phyloP scores from a whole-genome alignment of 192 early-diverging fungal genomes.

The Phlyctochytrium planicorne region DNA sequence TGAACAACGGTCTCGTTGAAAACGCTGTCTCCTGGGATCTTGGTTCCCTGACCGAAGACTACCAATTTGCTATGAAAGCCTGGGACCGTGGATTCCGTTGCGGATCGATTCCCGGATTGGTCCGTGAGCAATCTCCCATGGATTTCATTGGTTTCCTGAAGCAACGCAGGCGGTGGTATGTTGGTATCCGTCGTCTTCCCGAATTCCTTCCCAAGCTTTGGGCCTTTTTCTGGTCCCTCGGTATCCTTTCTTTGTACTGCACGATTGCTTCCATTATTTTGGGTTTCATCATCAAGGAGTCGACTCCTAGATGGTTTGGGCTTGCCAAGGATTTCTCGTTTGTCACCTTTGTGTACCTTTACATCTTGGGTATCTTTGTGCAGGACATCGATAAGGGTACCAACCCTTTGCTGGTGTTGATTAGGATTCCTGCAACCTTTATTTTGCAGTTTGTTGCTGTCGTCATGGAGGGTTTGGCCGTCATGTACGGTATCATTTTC shows the following conservation, averaged over 20 bases:
- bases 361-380: constrained; percentile 50
- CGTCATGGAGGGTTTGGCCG: constrained; percentile 48
- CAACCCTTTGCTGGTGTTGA: constrained; percentile 43
- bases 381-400: constrained; percentile 52
- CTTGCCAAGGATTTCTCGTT: constrained; percentile 54
- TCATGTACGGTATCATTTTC: constrained; percentile 54
- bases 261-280: constrained; percentile 47
- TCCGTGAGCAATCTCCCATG: constrained; percentile 54
- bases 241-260: constrained; percentile 45
- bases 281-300: constrained; percentile 32
- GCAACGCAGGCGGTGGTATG: constrained; percentile 59
- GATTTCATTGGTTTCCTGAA: constrained; percentile 56
- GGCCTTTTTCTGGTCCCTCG: constrained; percentile 57
- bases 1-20: constrained; percentile 55
- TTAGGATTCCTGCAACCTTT: constrained; percentile 44
- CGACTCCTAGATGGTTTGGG: constrained; percentile 55
- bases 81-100: constrained; percentile 53
- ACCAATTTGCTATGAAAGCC: constrained; percentile 52
- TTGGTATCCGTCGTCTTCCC: constrained; percentile 56
- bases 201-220: constrained; percentile 53
- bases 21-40: constrained; percentile 60
- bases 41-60: constrained; percentile 57
- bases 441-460: constrained; percentile 49
- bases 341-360: constrained; percentile 51
- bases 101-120: constrained; percentile 47